Base-by-base conservation (phyloP, 176 grass and related monocot genomes). In the Bonia amplexicaulis region DNA sequence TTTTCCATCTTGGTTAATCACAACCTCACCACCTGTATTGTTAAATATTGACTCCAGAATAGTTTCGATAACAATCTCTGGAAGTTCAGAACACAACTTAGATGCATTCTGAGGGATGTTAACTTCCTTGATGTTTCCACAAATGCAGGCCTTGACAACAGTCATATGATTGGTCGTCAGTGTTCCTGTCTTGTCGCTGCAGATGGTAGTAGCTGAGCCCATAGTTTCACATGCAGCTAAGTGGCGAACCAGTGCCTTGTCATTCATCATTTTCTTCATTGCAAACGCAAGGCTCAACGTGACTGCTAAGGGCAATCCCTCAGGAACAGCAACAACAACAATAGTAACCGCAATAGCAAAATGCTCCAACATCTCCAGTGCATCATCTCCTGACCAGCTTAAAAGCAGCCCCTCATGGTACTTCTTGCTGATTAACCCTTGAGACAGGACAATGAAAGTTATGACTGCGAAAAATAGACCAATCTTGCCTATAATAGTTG, bases 221-320 rank as follows among this genome's bases (percentile, higher is more conserved):
- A 99, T 99, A 78, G 96, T 99, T 66, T 99, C 96, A 84, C 96
- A 99, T 80, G 96, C 96, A 57, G 96, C 91, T 82, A 96, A 88
- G 86, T 99, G 69, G 29, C 91, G 96, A 39, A 99, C 93, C 27
- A 99, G 66, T 52, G 96, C 93, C 74, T 94, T 99, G 84, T 99
- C 96, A 92, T 99, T 94, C 96, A 99, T 99, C 96, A 99, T 99
- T 86, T 99, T 99, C 85, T 99, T 99, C 96, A 99, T 96, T 76
- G 96, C 93, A 84, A 99, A 99, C 62, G 93, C 96, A 55, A 99
- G 96, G 52, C 93, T 96, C 81, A 99, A 79, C 0, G 96, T 99
- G 76, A 99, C 96, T 67, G 96, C 96, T 78, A 99, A 92, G 45
- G 96, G 96, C 76, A 99, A 84, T 3, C 96, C 96, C 87, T 99